Base-by-base conservation (phyloP, 78 protist species). In the Tieghemostelium lacteum region DNA sequence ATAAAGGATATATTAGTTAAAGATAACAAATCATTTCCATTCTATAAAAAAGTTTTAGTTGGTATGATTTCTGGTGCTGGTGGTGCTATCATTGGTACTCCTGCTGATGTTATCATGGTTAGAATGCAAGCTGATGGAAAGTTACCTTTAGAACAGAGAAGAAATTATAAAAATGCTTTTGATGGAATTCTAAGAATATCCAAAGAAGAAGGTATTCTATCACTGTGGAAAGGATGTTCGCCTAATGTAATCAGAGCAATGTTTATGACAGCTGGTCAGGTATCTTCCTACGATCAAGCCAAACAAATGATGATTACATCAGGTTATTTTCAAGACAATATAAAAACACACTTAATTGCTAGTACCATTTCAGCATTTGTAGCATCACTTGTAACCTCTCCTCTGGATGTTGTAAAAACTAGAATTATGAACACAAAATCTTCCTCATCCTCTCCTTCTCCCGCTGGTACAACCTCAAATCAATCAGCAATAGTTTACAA, bases 81-180 rank as follows among this genome's bases (percentile, higher is more conserved):
- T 52, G 93, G 93, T n/a, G 93, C 93, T 49, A 55, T 75, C 50
- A 86, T 76, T 0, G 93, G 93, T 22, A 75, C 93, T 45, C 93
- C 93, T 33, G 93, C 93, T 36, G 93, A 87, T 71, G 76, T 87
- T 5, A 70, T 66, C 39, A 75, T 87, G 86, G 94, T 89, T 58
- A 57, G 94, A 65, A 89, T 89, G 94, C 94, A 89, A 52, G 94
- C 94, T 24, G 94, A 89, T 73, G 94, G 94, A 8, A 89, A 89
- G 45, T 50, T 89, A 57, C 94, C 94, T 50, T 60, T 63, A 7
- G 69, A 75, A 29, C 85, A 92, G 72, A 73, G 97, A 55, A 94
- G 96, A 57, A 72, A 70, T 65, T 96, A 96, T 80, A 91, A 40
- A 34, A 77, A 83, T 88, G 96, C 87, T 37, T 65, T 95, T 54